Conservation (phyloP, 1,284 basidiomycete species). For the Ustilago curta region DNA sequence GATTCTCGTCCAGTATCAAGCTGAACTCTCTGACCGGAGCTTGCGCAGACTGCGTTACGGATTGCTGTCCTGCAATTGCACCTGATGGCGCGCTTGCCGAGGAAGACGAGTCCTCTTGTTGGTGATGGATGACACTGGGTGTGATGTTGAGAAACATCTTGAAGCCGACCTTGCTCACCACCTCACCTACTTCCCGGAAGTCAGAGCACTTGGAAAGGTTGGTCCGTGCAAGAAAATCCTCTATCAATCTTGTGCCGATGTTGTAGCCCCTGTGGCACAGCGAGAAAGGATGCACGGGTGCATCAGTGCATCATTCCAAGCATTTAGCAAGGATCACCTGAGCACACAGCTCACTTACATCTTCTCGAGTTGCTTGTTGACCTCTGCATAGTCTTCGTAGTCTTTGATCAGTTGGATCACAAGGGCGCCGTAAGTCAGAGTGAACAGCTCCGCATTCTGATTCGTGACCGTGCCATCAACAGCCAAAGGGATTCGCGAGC, state of each 20-base stretch:
- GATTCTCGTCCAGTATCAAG: slow-evolving; percentile 93
- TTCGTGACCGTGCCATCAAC: not conserved
- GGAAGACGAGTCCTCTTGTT: slow-evolving; percentile 51
- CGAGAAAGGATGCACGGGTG: not conserved
- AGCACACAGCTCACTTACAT: slow-evolving; percentile 71
- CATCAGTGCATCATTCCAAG: not conserved
- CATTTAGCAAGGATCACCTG: too few species aligned
- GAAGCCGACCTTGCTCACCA: slow-evolving; percentile 82
- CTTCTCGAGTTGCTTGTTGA: slow-evolving; percentile 77
- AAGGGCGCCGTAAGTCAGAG: slow-evolving; percentile 94
- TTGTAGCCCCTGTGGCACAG: slow-evolving; percentile 86
- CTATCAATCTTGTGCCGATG: slow-evolving; percentile 94
- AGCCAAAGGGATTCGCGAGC: too few species aligned
- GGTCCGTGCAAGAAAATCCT: slow-evolving; percentile 95
- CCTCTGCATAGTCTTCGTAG: slow-evolving; percentile 94
- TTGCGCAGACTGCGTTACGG: slow-evolving; percentile 15
- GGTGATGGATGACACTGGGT: slow-evolving; percentile 80
- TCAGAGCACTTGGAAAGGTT: slow-evolving; percentile 78
- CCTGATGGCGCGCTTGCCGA: slow-evolving; percentile 19
- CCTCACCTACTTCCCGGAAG: slow-evolving; percentile 83
- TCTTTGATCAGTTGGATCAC: slow-evolving; percentile 99
- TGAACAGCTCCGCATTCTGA: slow-evolving; percentile 91
- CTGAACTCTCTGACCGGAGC: slow-evolving; percentile 74
- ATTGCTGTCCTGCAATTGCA: slow-evolving; percentile 14
- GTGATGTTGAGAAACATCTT: slow-evolving; percentile 96